phyloP scores from a whole-genome alignment of 768 basidiomycete genomes.

The Tricholoma sp. region DNA sequence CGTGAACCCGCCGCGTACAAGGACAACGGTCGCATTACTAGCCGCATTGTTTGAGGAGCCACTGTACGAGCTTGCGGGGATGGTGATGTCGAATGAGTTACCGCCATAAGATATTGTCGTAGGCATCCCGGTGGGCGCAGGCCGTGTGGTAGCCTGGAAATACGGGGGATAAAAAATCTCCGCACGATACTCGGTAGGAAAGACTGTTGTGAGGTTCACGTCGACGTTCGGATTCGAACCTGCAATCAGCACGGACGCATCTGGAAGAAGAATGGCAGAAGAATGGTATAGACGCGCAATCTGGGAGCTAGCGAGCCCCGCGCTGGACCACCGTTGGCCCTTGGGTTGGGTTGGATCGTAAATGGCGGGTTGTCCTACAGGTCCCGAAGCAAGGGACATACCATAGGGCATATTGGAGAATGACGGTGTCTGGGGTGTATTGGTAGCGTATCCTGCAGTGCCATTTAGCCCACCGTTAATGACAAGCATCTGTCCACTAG shows the following conservation, averaged over 20 bases:
- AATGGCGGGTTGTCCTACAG: conserved; percentile 73
- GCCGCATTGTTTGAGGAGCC: conserved; percentile 68
- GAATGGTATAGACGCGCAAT: conserved; percentile 92
- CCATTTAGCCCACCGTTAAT: conserved; percentile 83
- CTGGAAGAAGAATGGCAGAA: conserved; percentile 82
- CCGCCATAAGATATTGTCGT: conserved; percentile 83
- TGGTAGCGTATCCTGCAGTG: conserved; percentile 79
- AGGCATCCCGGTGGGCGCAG: conserved; percentile 66
- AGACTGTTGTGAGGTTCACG: conserved; percentile 55
- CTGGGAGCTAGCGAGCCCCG: conserved; percentile 52
- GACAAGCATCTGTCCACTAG: conserved; percentile 73
- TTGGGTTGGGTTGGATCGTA: conserved; percentile 72
- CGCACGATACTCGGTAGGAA: conserved; percentile 74
- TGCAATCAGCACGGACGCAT: conserved; percentile 80
- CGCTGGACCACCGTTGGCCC: conserved; percentile 72
- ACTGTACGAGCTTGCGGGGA: conserved; percentile 62
- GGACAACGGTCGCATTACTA: conserved; percentile 66
- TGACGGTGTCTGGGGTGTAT: conserved; percentile 41
- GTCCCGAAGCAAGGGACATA: conserved; percentile 74
- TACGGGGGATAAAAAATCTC: conserved; percentile 93
- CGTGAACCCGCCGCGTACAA: conserved; percentile 82
- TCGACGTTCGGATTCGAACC: conserved; percentile 95
- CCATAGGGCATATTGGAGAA: conserved; percentile 59
- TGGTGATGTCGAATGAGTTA: conserved; percentile 64
- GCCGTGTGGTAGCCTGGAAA: conserved; percentile 66